A percentile compares a stretch with the other conserved stretches of the same genome.
Evolutionary conservation across 1,284 basidiomycete genomes (phyloP).

Genomic region (Naganishia sp.): DNA sequence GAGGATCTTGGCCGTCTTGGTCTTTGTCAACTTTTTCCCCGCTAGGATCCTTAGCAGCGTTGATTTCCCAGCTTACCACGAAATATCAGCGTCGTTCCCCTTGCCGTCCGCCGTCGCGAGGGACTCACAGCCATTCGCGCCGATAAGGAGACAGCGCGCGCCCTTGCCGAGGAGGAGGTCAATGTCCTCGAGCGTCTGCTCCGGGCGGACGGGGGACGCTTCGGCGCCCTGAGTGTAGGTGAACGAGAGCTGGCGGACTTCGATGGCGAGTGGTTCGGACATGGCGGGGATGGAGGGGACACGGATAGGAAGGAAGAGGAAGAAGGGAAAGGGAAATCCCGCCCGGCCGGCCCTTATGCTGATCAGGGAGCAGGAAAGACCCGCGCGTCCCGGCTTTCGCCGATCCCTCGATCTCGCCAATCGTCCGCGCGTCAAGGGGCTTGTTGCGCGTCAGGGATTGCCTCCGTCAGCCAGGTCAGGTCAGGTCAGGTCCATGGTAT

Average conservation of each 20-base stretch:
- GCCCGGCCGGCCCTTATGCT: too few relatives aligned
- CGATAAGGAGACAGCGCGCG: constrained; percentile 77
- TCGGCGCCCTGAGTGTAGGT: constrained; percentile 63
- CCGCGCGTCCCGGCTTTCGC: constrained; percentile 3
- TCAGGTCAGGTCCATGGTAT: constrained; percentile 22
- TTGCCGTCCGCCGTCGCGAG: constrained; percentile 15
- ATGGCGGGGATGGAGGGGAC: constrained; percentile 10
- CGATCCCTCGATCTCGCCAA: not conserved
- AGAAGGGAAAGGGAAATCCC: too few relatives aligned
- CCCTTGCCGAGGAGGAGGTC: constrained; percentile 68
- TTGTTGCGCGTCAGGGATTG: not conserved
- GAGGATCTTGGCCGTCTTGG: constrained; percentile 70
- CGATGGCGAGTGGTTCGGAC: constrained; percentile 26
- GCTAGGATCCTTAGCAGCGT: constrained; percentile 92
- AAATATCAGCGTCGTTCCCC: not conserved
- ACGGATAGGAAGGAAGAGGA: too few relatives aligned
- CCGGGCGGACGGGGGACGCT: constrained; percentile 36
- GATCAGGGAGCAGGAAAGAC: too few relatives aligned
- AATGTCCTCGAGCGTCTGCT: constrained; percentile 64
- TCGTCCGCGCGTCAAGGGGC: constrained; percentile 21
- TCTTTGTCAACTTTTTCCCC: constrained; percentile 78
- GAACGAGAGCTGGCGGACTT: constrained; percentile 50
- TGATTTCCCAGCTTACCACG: constrained; percentile 77
- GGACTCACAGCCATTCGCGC: constrained; percentile 83
- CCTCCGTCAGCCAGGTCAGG: too few relatives aligned